Evolutionary conservation across 305 asterid genomes (phyloP), one percentile per base, ranked within the genome.

Genomic region (Fraxinus nigra): DNA sequence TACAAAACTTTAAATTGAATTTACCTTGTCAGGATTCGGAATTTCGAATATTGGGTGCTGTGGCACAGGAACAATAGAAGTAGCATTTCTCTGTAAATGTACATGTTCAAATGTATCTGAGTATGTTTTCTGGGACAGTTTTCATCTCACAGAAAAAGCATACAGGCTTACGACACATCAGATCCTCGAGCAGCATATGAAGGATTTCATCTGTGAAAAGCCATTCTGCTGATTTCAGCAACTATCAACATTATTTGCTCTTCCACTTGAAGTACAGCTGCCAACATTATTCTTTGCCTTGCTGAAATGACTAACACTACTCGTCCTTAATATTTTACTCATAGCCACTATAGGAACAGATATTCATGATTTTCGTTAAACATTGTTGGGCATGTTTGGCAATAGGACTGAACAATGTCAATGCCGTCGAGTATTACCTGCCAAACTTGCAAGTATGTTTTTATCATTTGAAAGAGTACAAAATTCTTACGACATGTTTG

Each of bases 91-190:
- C 1, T 94, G 98, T 94, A 89, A 81, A 65, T 87, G 54, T 38
- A 65, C 98, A 8, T 92, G 97, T 83, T 13, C 85, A 10, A 65
- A 91, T 51, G 92, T 82, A 13, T 40, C 88, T 0, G 92, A 92
- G 0, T 90, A 90, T 75, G 87, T 91, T 30, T 92, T 94, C 70
- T 92, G 96, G 97, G 97, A 94, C 72, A 91, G 97, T 76, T 92
- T 92, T 86, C 97, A 94, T 85, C 91, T 84, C 0, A 91, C 97
- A 2, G 93, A 92, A 63, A 92, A 82, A 69, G 90, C 98, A 13
- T 92, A 92, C 87, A 86, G 88, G 85, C 77, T 89, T 26, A n/a
- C n/a, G n/a, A n/a, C n/a, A n/a, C n/a, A 83, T 20, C 80, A 83
- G 74, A 82, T 91, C 59, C 87, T 92, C 78, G 51, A 78, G 81